Conservation (phyloP, 139 green algal genomes). For the Micractinium sp. region DNA sequence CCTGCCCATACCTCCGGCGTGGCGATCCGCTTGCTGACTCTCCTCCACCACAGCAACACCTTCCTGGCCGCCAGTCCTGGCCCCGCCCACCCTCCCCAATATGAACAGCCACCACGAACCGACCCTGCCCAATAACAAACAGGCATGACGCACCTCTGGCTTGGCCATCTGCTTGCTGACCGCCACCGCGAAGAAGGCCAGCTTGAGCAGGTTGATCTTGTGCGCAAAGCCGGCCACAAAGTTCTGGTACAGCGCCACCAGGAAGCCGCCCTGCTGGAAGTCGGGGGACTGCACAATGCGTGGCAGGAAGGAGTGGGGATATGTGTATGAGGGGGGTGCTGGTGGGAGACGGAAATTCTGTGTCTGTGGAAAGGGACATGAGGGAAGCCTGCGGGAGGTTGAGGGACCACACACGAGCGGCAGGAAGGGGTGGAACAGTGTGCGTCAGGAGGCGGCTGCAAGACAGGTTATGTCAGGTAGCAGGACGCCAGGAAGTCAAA, state of each 20-base stretch:
- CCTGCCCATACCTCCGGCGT: background rate
- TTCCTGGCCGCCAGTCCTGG: background rate
- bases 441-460: too few relatives aligned
- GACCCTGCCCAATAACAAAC: background rate
- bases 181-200: slow-evolving; percentile 85
- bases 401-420: too few relatives aligned
- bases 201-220: slow-evolving; percentile 94
- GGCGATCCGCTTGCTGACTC: background rate
- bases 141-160: slow-evolving; percentile 6
- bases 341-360: background rate
- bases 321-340: background rate
- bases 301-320: background rate
- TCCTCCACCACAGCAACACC: background rate
- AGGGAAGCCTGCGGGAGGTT: background rate
- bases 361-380: background rate
- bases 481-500: too few relatives aligned
- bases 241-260: slow-evolving; percentile 76
- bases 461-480: too few relatives aligned
- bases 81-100: too few relatives aligned
- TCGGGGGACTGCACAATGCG: background rate
- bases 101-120: too few relatives aligned
- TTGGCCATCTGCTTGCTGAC: slow-evolving; percentile 43
- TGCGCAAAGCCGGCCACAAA: slow-evolving; percentile 93
- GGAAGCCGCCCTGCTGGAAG: slow-evolving; percentile 54
- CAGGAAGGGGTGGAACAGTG: too few relatives aligned